Evolutionary conservation across 345 rosid species (phyloP), one percentile per base, ranked within the genome.

Genomic region (Viola odorata): DNA sequence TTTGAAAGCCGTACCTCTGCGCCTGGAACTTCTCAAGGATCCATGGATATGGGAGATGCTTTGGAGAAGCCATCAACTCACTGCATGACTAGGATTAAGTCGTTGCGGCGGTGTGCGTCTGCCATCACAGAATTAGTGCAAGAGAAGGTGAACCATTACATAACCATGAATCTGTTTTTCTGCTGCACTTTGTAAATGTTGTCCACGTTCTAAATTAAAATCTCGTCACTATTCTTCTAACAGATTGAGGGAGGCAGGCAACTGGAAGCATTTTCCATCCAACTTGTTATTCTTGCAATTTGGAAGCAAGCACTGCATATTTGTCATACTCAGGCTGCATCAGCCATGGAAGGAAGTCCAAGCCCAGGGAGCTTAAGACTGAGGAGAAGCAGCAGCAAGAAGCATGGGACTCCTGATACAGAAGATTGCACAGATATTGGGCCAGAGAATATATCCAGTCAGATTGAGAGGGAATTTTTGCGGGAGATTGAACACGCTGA

Each of bases 221-320:
- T n/a, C 8, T 63, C 48, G 13, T 63, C 12, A 14, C 53, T 70
- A 17, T 57, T 75, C 51, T 66, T 64, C 74, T 63, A 64, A 73
- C 60, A 88, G 99, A 73, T 76, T 16, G 72, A 73, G 66, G 75
- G 76, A 45, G 77, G 75, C 52, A 79, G 41, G 68, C 81, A 77
- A 41, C 76, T 90, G 62, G 92, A 91, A 69, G 99, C 89, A 63
- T 94, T 94, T 81, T 88, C 99, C 6, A 78, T 94, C 62, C 95
- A 94, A 74, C 82, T 94, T 75, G 96, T 84, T 64, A 81, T 88
- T 71, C 92, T 90, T 42, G 99, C 97, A 64, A 86, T 90, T 52
- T 90, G 97, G 97, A 94, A 88, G 82, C 97, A 86, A 71, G 97
- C 95, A 16, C 71, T 90, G 67, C 79, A 88, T 81, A 86, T 90